Conservation (phyloP, 768 basidiomycete species). For the Dioszegia hungarica region DNA sequence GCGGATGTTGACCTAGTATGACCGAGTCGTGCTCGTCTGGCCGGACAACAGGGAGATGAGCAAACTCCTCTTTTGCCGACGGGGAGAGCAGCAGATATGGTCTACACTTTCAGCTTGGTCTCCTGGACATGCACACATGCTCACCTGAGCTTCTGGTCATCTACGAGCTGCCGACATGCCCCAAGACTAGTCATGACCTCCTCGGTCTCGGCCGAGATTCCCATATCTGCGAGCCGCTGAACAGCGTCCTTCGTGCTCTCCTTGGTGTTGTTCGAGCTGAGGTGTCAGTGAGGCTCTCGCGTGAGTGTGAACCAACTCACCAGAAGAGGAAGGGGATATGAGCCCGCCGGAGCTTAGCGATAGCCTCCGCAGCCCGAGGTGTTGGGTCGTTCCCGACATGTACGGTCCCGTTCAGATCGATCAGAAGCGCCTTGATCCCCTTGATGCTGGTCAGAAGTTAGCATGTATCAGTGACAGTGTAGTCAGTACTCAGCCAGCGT, state of each 20-base stretch:
- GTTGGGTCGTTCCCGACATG: constrained; percentile 57
- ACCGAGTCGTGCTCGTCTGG: constrained; percentile 56
- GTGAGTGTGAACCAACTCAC: constrained; percentile 14
- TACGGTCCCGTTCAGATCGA: constrained; percentile 67
- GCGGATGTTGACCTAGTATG: constrained; percentile 61
- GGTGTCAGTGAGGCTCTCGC: background rate
- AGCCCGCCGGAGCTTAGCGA: constrained; percentile 47
- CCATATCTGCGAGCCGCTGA: constrained; percentile 53
- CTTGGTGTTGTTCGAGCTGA: constrained; percentile 68
- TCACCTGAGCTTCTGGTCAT: constrained; percentile 51
- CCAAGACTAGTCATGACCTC: constrained; percentile 66
- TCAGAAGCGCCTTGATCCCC: constrained; percentile 55
- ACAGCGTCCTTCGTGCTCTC: constrained; percentile 56
- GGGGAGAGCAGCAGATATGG: constrained; percentile 59
- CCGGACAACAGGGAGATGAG: constrained; percentile 42
- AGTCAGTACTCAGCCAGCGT: background rate
- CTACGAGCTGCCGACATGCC: constrained; percentile 56
- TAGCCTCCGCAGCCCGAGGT: constrained; percentile 54
- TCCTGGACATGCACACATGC: background rate
- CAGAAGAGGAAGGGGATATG: constrained; percentile 52
- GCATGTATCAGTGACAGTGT: background rate
- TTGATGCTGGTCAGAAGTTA: background rate
- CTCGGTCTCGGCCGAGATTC: constrained; percentile 53
- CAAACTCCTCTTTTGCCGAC: constrained; percentile 45
- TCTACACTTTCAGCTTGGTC: constrained; percentile 37